phyloP scores from a whole-genome alignment of 495 filamentous ascomycete species.

The Tuber calosporum region DNA sequence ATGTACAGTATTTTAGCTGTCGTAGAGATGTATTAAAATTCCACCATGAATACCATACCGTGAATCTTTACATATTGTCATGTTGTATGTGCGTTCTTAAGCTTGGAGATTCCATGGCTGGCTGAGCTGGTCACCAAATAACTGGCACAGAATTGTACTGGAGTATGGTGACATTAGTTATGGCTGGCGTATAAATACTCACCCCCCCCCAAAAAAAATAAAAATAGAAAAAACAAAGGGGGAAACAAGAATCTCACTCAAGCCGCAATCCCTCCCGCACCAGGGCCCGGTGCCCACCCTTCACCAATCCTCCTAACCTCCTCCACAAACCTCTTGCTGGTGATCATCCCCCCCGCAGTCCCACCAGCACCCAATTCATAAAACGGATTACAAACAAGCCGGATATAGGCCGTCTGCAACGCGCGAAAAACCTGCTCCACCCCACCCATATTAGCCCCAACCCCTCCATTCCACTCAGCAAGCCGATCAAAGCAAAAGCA shows the following conservation, averaged over 20 bases:
- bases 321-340: constrained; percentile 67
- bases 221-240: background rate
- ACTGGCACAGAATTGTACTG: too few relatives aligned
- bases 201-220: background rate
- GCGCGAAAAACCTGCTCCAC: constrained; percentile 68
- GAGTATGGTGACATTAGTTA: too few relatives aligned
- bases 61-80: background rate
- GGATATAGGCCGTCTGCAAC: constrained; percentile 83
- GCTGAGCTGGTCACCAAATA: background rate
- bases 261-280: background rate
- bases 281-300: constrained; percentile 54
- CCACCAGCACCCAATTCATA: constrained; percentile 89
- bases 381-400: constrained; percentile 87
- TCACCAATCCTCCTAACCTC: constrained; percentile 83
- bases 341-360: constrained; percentile 67
- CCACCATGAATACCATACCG: background rate
- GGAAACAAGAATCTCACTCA: background rate
- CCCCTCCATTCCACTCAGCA: too few relatives aligned
- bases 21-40: background rate
- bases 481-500: too few relatives aligned
- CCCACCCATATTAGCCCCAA: background rate
- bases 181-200: too few relatives aligned
- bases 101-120: too few relatives aligned
- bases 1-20: background rate
- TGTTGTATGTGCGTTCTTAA: background rate